Percentiles rank a stretch among this genome's conserved stretches.
Evolutionary conservation across 2,329 filamentous ascomycete species (phyloP).

Genomic region (Magnaporthiopsis poae): DNA sequence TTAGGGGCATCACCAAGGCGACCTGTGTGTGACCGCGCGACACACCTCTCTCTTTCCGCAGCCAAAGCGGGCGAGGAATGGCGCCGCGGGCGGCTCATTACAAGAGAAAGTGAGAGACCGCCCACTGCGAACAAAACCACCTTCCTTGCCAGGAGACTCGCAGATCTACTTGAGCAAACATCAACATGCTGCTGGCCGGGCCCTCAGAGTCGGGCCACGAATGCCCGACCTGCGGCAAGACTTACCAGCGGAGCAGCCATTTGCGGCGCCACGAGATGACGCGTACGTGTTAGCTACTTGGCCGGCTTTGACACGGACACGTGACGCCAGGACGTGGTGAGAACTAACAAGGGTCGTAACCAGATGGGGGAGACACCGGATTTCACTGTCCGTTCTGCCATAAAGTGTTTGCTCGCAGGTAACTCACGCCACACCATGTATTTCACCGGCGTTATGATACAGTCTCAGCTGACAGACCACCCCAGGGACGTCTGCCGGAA

Average conservation of each 20-base stretch:
- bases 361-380: constrained; percentile 2
- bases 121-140: background rate
- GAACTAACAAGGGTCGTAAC: background rate
- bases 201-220: background rate
- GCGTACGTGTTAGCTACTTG: background rate
- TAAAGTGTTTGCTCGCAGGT: constrained; percentile 7
- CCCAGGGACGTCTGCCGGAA: constrained; percentile 18
- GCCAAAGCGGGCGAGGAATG: background rate
- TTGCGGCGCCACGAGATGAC: constrained; percentile 8
- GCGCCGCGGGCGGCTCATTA: too few relatives aligned
- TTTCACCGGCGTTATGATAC: background rate
- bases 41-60: background rate
- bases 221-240: constrained; percentile 4
- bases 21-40: too few relatives aligned
- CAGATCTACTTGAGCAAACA: background rate
- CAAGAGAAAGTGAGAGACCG: background rate
- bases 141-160: too few relatives aligned
- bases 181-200: background rate
- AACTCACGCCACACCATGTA: background rate
- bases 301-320: background rate
- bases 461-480: background rate
- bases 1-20: background rate
- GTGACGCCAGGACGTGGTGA: background rate
- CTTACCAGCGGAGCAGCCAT: constrained; percentile 8
- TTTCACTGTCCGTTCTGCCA: constrained; percentile 8